Evolutionary conservation across 768 basidiomycete species (phyloP).

Genomic region (Leccinum fibrillosum): DNA sequence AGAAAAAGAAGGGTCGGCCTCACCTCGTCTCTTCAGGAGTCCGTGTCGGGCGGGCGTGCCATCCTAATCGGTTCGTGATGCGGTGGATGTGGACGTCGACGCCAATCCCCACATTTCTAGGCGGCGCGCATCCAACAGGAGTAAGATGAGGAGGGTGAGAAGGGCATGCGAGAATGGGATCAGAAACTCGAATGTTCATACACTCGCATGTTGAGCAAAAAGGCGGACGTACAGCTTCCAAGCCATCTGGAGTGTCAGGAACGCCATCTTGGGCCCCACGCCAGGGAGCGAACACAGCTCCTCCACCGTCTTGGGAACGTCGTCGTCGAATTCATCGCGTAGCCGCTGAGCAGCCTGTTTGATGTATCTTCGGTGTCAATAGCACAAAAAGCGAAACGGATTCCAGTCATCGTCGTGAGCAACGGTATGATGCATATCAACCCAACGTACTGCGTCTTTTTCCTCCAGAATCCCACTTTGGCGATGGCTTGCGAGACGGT

Average conservation of each 20-base stretch:
- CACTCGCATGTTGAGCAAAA: neutral
- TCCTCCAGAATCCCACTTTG: slow-evolving; percentile 91
- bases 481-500: slow-evolving; percentile 71
- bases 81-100: slow-evolving; percentile 96
- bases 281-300: slow-evolving; percentile 85
- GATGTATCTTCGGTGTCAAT: slow-evolving; percentile 51
- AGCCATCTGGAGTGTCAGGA: slow-evolving; percentile 75
- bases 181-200: too few relatives aligned
- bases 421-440: neutral
- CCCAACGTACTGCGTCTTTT: slow-evolving; percentile 67
- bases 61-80: slow-evolving; percentile 89
- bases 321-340: slow-evolving; percentile 69
- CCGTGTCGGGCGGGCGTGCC: slow-evolving; percentile 85
- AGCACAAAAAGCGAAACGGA: too few relatives aligned
- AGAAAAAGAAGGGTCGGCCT: neutral
- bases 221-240: slow-evolving; percentile 68
- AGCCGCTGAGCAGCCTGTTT: slow-evolving; percentile 69
- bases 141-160: too few relatives aligned
- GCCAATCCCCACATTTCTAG: slow-evolving; percentile 83
- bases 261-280: slow-evolving; percentile 97
- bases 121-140: too few relatives aligned
- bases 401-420: neutral
- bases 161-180: too few relatives aligned
- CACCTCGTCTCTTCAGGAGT: slow-evolving; percentile 87
- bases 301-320: slow-evolving; percentile 87